These are phyloP conservation scores for Leccinum truebloodii DNA, from an alignment of 768 basidiomycete species.

Conservation along the genomic window DNA sequence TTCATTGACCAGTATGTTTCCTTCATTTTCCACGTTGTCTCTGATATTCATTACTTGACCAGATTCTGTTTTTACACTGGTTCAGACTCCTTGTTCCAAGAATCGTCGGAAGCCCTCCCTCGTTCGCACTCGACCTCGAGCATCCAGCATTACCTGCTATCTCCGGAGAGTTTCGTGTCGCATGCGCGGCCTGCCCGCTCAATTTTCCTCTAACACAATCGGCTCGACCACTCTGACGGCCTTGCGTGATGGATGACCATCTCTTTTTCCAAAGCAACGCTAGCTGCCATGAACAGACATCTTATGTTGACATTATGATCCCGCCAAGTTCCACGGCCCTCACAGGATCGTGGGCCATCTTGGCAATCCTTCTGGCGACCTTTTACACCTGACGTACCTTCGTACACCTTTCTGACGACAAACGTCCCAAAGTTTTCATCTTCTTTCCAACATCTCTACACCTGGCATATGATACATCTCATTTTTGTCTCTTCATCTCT, in stretches of 20 bases:
- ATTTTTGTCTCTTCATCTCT: background rate
- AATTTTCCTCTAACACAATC: slow-evolving; percentile 28
- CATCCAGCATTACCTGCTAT: slow-evolving; percentile 50
- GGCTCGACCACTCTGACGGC: slow-evolving; percentile 29
- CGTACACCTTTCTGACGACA: slow-evolving; percentile 4
- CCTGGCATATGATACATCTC: background rate
- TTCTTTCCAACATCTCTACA: background rate
- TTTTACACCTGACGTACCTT: background rate
- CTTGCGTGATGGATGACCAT: too few relatives aligned
- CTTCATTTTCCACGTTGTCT: background rate
- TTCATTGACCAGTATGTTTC: slow-evolving; percentile 63
- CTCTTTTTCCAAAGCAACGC: background rate
- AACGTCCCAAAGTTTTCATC: background rate
- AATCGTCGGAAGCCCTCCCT: slow-evolving; percentile 29
- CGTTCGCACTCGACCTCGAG: slow-evolving; percentile 55
- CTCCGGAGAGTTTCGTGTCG: slow-evolving; percentile 30
- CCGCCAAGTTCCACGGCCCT: background rate
- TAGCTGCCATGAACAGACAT: background rate
- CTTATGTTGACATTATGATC: background rate
- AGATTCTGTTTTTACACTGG: slow-evolving; percentile 88
- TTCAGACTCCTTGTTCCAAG: slow-evolving; percentile 38
- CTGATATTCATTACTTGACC: slow-evolving; percentile 9
- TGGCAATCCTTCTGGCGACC: background rate
- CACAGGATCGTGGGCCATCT: background rate
- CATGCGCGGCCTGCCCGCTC: slow-evolving; percentile 24